Evolutionary conservation across 2,329 filamentous ascomycete species (phyloP).

Genomic region (Aspergillus chevalieri): DNA sequence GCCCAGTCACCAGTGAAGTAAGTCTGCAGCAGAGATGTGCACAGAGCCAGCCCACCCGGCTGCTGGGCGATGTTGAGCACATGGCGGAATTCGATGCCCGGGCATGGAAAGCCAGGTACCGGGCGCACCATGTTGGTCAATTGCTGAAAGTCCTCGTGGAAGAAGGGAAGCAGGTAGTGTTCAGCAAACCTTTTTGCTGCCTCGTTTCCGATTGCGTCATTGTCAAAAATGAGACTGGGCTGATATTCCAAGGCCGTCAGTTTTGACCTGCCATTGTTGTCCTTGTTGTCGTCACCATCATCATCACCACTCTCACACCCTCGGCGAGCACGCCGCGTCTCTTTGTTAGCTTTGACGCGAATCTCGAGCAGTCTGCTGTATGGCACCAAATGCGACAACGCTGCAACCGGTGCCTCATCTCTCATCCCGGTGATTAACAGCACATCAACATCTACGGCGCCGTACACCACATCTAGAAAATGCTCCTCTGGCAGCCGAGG

Average conservation of each 20-base stretch:
- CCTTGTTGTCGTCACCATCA: not conserved
- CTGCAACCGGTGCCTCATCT: constrained; percentile 52
- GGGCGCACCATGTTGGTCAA: constrained; percentile 47
- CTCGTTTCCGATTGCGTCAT: constrained; percentile 42
- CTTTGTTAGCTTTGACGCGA: constrained; percentile 38
- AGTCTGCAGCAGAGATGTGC: constrained; percentile 44
- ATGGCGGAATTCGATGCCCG: constrained; percentile 52
- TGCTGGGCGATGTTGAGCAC: constrained; percentile 52
- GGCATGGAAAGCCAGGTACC: constrained; percentile 47
- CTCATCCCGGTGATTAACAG: constrained; percentile 59
- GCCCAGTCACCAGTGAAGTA: constrained; percentile 46
- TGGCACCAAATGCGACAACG: constrained; percentile 51
- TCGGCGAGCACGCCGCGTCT: constrained; percentile 24
- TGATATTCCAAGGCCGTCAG: constrained; percentile 22
- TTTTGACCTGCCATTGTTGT: constrained; percentile 12
- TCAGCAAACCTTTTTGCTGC: constrained; percentile 39
- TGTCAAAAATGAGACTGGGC: constrained; percentile 48
- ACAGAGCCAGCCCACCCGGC: constrained; percentile 46
- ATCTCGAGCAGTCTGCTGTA: constrained; percentile 51
- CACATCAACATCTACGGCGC: constrained; percentile 44
- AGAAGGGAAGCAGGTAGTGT: constrained; percentile 39
- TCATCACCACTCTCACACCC: not conserved
- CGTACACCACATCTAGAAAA: constrained; percentile 44
- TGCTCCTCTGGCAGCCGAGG: constrained; percentile 47
- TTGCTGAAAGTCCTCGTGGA: constrained; percentile 42